A percentile compares a stretch with the other conserved stretches of the same genome.
phyloP scores from a whole-genome alignment of 163 green algal species.

The Coccomyxa subellipsoidea region DNA sequence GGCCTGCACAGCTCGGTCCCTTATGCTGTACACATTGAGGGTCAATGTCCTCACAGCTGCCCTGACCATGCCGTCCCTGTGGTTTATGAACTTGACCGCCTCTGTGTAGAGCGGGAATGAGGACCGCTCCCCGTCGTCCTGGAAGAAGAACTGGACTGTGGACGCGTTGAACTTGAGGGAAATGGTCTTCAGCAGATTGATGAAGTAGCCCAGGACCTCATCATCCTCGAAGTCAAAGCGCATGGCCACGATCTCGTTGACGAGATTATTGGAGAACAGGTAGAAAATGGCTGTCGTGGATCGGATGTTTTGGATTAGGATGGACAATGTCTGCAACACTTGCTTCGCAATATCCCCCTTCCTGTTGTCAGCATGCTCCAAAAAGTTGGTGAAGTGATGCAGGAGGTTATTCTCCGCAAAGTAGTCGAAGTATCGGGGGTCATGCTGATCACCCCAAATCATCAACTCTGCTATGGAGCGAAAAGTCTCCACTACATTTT shows the following conservation, averaged over 20 bases:
- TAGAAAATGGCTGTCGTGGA: slow-evolving; percentile 90
- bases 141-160: slow-evolving; percentile 95
- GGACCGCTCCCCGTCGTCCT: slow-evolving; percentile 23
- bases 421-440: slow-evolving; percentile 85
- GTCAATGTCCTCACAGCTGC: slow-evolving; percentile 88
- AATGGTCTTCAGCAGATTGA: slow-evolving; percentile 96
- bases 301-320: slow-evolving; percentile 96
- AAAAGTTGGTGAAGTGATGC: slow-evolving; percentile 72
- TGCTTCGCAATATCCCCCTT: slow-evolving; percentile 80
- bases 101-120: slow-evolving; percentile 93
- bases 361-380: slow-evolving; percentile 67
- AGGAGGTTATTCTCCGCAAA: slow-evolving; percentile 95
- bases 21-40: slow-evolving; percentile 89
- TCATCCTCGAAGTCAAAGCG: slow-evolving; percentile 93
- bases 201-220: slow-evolving; percentile 95
- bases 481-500: slow-evolving; percentile 89
- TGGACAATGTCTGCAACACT: slow-evolving; percentile 78
- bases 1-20: slow-evolving; percentile 58
- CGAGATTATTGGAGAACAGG: slow-evolving; percentile 96
- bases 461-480: slow-evolving; percentile 92
- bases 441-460: slow-evolving; percentile 96
- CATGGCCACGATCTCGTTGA: slow-evolving; percentile 89
- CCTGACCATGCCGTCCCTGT: slow-evolving; percentile 86
- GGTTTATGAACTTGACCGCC: slow-evolving; percentile 85
- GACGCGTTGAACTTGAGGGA: slow-evolving; percentile 81